These are phyloP conservation scores for Sophora flavescens DNA, from an alignment of 306 rosid species.

Conservation along the genomic window DNA sequence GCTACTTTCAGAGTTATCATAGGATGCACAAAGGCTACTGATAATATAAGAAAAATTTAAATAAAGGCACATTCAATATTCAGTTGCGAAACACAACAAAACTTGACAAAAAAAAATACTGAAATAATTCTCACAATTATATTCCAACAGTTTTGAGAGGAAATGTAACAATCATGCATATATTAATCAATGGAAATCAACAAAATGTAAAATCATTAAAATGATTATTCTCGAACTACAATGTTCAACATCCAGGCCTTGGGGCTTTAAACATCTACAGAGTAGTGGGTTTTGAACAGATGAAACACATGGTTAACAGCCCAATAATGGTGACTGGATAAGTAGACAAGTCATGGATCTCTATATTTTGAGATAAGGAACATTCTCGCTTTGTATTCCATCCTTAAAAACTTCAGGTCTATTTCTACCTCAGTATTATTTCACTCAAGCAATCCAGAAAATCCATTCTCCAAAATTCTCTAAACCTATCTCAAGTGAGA, in stretches of 20 bases:
- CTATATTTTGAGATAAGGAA: neutral
- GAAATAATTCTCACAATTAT: neutral
- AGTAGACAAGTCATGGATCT: neutral
- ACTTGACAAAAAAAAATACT: neutral
- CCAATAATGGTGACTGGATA: neutral
- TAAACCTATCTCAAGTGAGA: too few species aligned
- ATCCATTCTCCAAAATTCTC: too few species aligned
- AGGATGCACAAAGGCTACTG: neutral
- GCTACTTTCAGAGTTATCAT: slow-evolving; percentile 27
- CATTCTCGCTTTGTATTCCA: slow-evolving; percentile 5
- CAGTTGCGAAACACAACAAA: neutral
- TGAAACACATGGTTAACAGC: neutral
- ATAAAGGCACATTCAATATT: slow-evolving; percentile 9
- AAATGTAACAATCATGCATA: neutral
- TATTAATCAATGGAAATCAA: slow-evolving; percentile 19
- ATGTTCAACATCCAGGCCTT: neutral
- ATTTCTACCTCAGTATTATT: neutral
- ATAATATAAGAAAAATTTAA: neutral
- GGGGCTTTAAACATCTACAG: neutral
- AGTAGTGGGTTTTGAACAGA: neutral
- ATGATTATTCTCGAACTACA: neutral
- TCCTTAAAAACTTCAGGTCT: neutral
- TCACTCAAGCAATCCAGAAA: neutral
- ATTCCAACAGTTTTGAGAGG: neutral
- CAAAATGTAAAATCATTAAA: neutral